Base-by-base conservation (phyloP, 345 rosid species). In the Nasturtium officinale region DNA sequence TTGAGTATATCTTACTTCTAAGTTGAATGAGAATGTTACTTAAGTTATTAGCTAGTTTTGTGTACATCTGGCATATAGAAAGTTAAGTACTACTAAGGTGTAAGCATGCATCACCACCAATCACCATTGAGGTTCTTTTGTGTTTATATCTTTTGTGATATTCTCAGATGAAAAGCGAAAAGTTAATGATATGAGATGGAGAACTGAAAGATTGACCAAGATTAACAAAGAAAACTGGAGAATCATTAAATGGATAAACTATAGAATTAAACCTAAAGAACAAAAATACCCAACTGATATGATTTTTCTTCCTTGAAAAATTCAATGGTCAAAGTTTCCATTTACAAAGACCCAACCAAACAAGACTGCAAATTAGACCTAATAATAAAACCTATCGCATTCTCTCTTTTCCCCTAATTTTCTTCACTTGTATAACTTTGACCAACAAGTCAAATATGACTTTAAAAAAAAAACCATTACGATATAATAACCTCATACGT, bases 291-390 rank as follows among this genome's bases (percentile, higher is more conserved):
- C 54, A 17, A 58, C 26, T 33, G 16, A n/a, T n/a, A 33, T 33
- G 5, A n/a, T 20, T 59, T 8, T 12, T 58, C n/a, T 56, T 59
- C 29, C 23, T 69, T 56, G 65, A n/a, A 57, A 57, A 69, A 69
- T 56, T 69, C 73, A 43, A 69, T 47, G 73, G 73, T 69, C 64
- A 56, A 69, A 69, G 18, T 43, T 69, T 18, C 10, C 40, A 29
- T 32, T 43, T 43, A 8, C 45, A 15, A 29, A 28, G 53, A 43
- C 64, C 55, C 13, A 43, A 11, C 43, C n/a, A n/a, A n/a, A n/a
- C n/a, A n/a, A 35, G 9, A 46, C 40, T 12, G 64, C 30, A 29
- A 56, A 55, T 9, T 43, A 45, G 55, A 61, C 76, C 69, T 72
- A 40, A 62, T 38, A 8, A 61, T 2, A 7, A 47, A 51, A 54